Percentiles rank a stretch among this genome's conserved stretches.
These are phyloP conservation scores for Letharia columbiana DNA, from an alignment of 495 filamentous ascomycete genomes.

Conservation along the genomic window DNA sequence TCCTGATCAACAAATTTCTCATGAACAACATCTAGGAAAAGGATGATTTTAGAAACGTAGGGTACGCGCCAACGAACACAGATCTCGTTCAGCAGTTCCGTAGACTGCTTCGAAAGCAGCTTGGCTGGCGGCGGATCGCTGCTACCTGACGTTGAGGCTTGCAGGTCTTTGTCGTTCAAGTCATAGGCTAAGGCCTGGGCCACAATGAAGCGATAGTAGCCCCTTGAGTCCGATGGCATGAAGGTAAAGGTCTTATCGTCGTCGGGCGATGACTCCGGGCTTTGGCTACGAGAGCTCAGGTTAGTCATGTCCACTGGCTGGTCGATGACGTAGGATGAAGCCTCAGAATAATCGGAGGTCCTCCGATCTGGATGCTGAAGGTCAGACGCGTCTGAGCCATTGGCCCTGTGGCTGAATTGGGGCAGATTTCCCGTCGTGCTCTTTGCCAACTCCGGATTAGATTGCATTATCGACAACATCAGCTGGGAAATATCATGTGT, in stretches of 20 bases:
- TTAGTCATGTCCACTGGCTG: conserved; percentile 68
- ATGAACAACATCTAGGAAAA: conserved; percentile 77
- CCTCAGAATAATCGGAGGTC: conserved; percentile 38
- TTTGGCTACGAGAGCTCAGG: conserved; percentile 54
- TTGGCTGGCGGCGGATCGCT: conserved; percentile 48
- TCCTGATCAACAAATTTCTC: conserved; percentile 83
- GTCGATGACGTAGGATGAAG: conserved; percentile 60
- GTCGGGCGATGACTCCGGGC: conserved; percentile 34
- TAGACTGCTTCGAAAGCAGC: conserved; percentile 71
- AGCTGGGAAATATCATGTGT: conserved; percentile 76
- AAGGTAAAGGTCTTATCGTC: conserved; percentile 64
- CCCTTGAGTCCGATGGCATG: conserved; percentile 77
- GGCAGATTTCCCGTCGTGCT: conserved; percentile 45
- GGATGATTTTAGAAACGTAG: conserved; percentile 64
- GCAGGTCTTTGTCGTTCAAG: conserved; percentile 47
- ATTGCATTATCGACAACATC: conserved; percentile 80
- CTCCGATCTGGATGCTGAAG: conserved; percentile 52
- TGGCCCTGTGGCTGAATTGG: conserved; percentile 40
- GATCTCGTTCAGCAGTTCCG: conserved; percentile 76
- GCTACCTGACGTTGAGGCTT: conserved; percentile 44
- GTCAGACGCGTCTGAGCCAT: conserved; percentile 36
- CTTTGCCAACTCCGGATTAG: conserved; percentile 79
- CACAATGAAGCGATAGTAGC: conserved; percentile 70
- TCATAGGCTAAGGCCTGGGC: conserved; percentile 65
- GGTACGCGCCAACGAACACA: conserved; percentile 87